Evolutionary conservation across 371 early-diverging fungal species (phyloP).

Genomic region (Mucor piriformis): DNA sequence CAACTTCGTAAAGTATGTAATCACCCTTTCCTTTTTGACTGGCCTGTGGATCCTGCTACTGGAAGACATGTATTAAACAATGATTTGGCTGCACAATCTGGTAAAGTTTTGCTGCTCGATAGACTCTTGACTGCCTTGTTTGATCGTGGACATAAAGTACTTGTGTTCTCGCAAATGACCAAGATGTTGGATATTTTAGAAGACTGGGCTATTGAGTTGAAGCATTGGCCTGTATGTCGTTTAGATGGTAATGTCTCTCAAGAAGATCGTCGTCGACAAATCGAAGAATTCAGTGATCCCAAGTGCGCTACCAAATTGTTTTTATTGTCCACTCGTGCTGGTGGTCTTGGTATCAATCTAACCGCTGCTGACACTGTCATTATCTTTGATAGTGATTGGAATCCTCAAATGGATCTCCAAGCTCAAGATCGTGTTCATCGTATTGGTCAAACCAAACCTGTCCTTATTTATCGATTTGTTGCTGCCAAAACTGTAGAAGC

Average conservation of each 20-base stretch:
- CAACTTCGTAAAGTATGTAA: constrained; percentile 95
- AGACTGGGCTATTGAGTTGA: constrained; percentile 80
- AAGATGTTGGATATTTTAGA: constrained; percentile 91
- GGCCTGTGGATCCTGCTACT: constrained; percentile 65
- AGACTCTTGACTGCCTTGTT: constrained; percentile 80
- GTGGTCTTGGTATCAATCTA: constrained; percentile 95
- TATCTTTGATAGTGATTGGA: constrained; percentile 95
- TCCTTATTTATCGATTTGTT: constrained; percentile 88
- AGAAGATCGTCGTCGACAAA: constrained; percentile 79
- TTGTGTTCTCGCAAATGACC: constrained; percentile 96
- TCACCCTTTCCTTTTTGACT: constrained; percentile 92
- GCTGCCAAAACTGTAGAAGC: constrained; percentile 87
- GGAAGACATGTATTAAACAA: constrained; percentile 48
- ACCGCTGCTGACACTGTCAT: constrained; percentile 95
- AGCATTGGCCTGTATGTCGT: constrained; percentile 85
- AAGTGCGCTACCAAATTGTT: constrained; percentile 74
- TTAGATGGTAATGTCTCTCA: constrained; percentile 91
- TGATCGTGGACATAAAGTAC: constrained; percentile 80
- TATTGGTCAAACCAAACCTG: constrained; percentile 93
- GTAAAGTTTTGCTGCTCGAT: constrained; percentile 90
- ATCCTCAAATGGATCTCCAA: constrained; percentile 97
- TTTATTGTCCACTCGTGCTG: constrained; percentile 96
- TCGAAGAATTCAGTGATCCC: constrained; percentile 64
- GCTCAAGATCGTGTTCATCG: constrained; percentile 97
- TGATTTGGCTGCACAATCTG: constrained; percentile 69